Base-by-base conservation (phyloP, 495 filamentous ascomycete species). In the Podospora comata region DNA sequence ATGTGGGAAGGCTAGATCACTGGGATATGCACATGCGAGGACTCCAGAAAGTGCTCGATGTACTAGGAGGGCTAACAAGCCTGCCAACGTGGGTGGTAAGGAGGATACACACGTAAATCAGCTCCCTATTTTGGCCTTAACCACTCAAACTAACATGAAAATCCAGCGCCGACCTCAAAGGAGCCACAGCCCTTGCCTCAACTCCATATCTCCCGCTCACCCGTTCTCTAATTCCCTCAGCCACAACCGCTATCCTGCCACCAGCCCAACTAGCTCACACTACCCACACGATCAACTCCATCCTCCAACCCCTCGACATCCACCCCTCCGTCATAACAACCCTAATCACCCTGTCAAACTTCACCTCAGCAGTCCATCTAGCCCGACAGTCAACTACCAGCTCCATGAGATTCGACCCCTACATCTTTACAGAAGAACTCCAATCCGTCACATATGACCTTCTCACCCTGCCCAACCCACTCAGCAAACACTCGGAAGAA, bases 21-120 rank as follows among this genome's bases (percentile, higher is more conserved):
- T 78, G 76, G 76, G 63, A 74, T 44, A 66, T 76, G 48, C 76
- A 78, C 61, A 78, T 78, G 72, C 54, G 64, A 13, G 76, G 76
- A 1, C 68, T 78, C 4, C 69, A 70, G 16, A 73, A 74, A 30
- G 69, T 74, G 15, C 66, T 78, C 18, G 72, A 75, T 39, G 34
- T 76, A 11, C 65, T 67, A 18, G 72, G 68, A n/a, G 70, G 72
- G 0, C 34, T 70, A 48, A 18, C 39, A 58, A 67, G 71, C 2
- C 39, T 75, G 23, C 68, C 65, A 26, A 65, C 72, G 11, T 64
- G 62, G 60, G 48, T 72, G 27, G 16, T 72, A 11, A 64, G 66
- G 32, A 69, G 75, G 66, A 69, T 77, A 2, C 68, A 73, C 64
- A 3, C 68, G 72, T 61, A 73, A 66, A 73, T 77, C 55, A 65